Conservation (phyloP, 306 rosid species). For the Prunus armeniaca region DNA sequence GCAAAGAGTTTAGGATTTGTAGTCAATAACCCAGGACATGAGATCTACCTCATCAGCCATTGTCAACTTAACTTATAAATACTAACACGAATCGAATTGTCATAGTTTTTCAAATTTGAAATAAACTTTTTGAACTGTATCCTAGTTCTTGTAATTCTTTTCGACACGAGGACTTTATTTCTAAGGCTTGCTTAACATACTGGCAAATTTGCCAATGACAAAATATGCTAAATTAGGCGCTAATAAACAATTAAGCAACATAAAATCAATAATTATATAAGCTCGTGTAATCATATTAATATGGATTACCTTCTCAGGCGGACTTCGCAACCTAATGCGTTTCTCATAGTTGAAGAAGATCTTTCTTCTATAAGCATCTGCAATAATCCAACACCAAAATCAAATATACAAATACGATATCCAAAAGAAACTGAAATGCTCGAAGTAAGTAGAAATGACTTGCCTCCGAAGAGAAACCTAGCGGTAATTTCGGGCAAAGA, state of each 20-base stretch:
- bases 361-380: constrained; percentile 82
- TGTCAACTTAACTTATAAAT: background rate
- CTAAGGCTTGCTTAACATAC: background rate
- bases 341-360: constrained; percentile 91
- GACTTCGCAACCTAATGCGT: constrained; percentile 75
- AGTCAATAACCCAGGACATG: background rate
- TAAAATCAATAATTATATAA: background rate
- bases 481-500: constrained; percentile 50
- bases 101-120: background rate
- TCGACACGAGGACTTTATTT: background rate
- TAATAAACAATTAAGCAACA: background rate
- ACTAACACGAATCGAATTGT: background rate
- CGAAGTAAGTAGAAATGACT: background rate
- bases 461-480: constrained; percentile 54
- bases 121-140: background rate
- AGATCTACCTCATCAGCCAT: background rate
- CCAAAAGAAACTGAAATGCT: background rate
- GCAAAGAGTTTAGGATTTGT: background rate
- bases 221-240: background rate
- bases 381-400: constrained; percentile 15
- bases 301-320: constrained; percentile 78
- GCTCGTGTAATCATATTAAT: background rate
- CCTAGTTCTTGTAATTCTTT: background rate
- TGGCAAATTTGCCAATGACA: background rate
- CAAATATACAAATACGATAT: background rate